Evolutionary conservation across 2,329 filamentous ascomycete species (phyloP).

Genomic region (Fusarium irregulare): DNA sequence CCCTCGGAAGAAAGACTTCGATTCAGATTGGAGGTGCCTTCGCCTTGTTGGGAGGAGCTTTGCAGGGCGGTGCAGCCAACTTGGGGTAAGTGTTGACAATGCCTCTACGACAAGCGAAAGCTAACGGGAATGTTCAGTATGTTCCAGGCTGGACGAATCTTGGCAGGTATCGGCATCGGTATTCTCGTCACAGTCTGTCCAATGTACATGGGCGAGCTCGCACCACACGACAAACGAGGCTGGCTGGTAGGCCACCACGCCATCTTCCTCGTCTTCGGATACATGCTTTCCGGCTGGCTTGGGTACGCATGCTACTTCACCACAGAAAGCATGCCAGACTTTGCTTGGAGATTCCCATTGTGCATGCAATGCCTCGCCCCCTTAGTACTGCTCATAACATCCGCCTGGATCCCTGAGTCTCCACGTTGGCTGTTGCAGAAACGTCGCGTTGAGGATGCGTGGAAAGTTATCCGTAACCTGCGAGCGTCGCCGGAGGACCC

Average conservation of each 20-base stretch:
- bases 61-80: constrained; percentile 58
- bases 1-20: constrained; percentile 55
- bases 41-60: constrained; percentile 57
- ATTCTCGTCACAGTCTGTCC: constrained; percentile 52
- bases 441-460: constrained; percentile 58
- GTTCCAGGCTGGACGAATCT: constrained; percentile 57
- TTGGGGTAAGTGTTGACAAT: constrained; percentile 48
- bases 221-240: constrained; percentile 57
- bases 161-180: constrained; percentile 57
- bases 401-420: constrained; percentile 54
- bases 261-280: constrained; percentile 58
- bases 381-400: constrained; percentile 50
- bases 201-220: constrained; percentile 49
- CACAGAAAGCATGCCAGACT: constrained; percentile 38
- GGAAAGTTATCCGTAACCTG: constrained; percentile 54
- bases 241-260: constrained; percentile 61
- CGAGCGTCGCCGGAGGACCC: constrained; percentile 46
- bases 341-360: constrained; percentile 58
- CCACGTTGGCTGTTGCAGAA: constrained; percentile 62
- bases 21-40: constrained; percentile 59
- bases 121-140: constrained; percentile 25
- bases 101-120: no score
- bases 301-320: constrained; percentile 52
- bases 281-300: constrained; percentile 55
- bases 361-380: constrained; percentile 55